These are phyloP conservation scores for Mimosa pudica DNA, from an alignment of 306 rosid genomes.

Conservation along the genomic window DNA sequence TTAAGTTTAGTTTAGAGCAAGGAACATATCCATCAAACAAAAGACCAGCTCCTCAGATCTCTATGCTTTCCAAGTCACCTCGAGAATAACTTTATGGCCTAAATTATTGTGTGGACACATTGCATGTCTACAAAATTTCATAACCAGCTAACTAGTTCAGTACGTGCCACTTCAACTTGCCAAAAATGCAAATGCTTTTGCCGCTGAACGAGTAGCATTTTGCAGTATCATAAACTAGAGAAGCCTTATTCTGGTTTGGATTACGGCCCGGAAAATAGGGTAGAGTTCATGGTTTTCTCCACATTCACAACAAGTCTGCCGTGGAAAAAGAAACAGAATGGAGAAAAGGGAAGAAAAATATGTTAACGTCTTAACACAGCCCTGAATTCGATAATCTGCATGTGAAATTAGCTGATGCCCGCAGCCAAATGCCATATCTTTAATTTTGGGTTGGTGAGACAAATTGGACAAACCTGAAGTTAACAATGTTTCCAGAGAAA, in stretches of 20 bases:
- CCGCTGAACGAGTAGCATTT: constrained; percentile 23
- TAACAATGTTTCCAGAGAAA: constrained; percentile 5
- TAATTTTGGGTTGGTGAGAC: constrained; percentile 56
- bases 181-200: constrained; percentile 9
- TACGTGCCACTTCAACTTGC: constrained; percentile 1
- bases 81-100: constrained; percentile 3
- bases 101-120: background rate
- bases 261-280: constrained; percentile 75
- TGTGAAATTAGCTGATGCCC: constrained; percentile 75
- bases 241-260: constrained; percentile 70
- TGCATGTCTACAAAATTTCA: constrained; percentile 1
- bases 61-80: constrained; percentile 6
- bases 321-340: constrained; percentile 17
- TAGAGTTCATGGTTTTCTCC: constrained; percentile 69
- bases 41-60: constrained; percentile 21
- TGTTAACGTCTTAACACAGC: background rate
- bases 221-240: constrained; percentile 42
- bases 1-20: background rate
- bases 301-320: constrained; percentile 82
- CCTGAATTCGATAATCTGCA: constrained; percentile 24
- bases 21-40: background rate
- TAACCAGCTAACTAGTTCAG: constrained; percentile 1
- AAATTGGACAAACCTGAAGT: constrained; percentile 77
- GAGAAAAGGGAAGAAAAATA: background rate
- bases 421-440: constrained; percentile 84